Conservation (phyloP, 2,329 filamentous ascomycete species). For the Trichoderma afroharzianum region DNA sequence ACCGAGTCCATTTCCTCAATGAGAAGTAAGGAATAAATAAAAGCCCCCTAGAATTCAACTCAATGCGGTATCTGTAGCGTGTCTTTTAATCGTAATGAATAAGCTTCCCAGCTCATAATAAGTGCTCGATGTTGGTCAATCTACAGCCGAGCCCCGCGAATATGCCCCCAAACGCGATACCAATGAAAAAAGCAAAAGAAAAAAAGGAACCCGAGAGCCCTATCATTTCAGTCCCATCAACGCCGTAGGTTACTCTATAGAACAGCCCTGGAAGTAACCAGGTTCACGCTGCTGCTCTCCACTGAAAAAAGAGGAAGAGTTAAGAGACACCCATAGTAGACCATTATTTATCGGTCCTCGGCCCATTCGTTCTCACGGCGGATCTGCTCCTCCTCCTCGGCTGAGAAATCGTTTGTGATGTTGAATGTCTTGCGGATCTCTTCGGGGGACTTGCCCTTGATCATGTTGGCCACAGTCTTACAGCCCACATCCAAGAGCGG, state of each 20-base stretch:
- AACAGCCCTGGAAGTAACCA: neutral
- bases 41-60: neutral
- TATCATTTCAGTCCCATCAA: slow-evolving; percentile 20
- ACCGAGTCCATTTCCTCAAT: neutral
- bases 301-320: neutral
- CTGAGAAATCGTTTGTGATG: slow-evolving; percentile 98
- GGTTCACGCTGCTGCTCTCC: neutral
- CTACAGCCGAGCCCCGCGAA: slow-evolving; percentile 2
- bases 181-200: neutral
- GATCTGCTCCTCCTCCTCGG: slow-evolving; percentile 98
- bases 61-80: neutral
- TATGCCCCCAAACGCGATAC: slow-evolving; percentile 6
- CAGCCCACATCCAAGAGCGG: slow-evolving; percentile 94
- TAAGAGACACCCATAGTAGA: neutral
- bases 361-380: slow-evolving; percentile 89
- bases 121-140: neutral
- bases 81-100: neutral
- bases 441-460: slow-evolving; percentile 99
- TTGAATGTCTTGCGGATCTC: slow-evolving; percentile 99
- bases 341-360: slow-evolving; percentile 63
- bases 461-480: slow-evolving; percentile 99
- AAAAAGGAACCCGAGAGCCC: slow-evolving; percentile 17
- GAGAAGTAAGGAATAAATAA: neutral
- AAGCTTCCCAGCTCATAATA: neutral
- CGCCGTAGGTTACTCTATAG: slow-evolving; percentile 21